A percentile compares a stretch with the other conserved stretches of the same genome.
These are phyloP conservation scores for Fraxinus excelsior DNA, from an alignment of 257 asterid species.

Conservation along the genomic window DNA sequence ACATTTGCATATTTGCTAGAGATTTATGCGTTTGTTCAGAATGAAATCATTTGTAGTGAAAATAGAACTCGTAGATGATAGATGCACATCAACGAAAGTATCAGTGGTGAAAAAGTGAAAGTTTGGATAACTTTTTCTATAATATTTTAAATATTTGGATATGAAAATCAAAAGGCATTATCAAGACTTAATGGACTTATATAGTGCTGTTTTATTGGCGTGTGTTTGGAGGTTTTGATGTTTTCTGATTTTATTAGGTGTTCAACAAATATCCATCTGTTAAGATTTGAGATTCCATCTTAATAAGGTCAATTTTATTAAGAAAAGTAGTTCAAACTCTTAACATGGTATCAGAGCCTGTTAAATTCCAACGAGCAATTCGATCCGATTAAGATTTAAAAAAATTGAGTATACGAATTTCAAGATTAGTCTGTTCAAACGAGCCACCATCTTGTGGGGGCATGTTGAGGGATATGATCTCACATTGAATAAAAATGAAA, in stretches of 20 bases:
- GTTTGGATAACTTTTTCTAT: background rate
- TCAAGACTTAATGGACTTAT: background rate
- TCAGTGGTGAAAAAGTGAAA: background rate
- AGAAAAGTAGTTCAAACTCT: too few relatives aligned
- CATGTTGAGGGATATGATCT: too few relatives aligned
- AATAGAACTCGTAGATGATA: background rate
- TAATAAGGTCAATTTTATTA: too few relatives aligned
- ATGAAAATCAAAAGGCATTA: background rate
- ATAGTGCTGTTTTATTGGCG: background rate
- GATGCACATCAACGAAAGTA: background rate
- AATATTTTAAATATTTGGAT: background rate
- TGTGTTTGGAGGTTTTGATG: background rate
- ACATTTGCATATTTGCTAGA: background rate
- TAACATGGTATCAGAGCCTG: too few relatives aligned
- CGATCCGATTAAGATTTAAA: too few relatives aligned
- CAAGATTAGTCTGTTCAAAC: too few relatives aligned
- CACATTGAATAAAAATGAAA: too few relatives aligned
- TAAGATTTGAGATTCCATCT: too few relatives aligned
- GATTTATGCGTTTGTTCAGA: background rate
- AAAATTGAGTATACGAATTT: too few relatives aligned
- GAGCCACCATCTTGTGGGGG: too few relatives aligned
- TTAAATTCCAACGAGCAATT: too few relatives aligned
- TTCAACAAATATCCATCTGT: too few relatives aligned
- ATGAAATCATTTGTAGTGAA: background rate
- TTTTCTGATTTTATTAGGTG: background rate